Percentiles rank a stretch among this genome's conserved stretches.
phyloP scores from a whole-genome alignment of 768 basidiomycete genomes.

The Chlorophyllum brunneum region DNA sequence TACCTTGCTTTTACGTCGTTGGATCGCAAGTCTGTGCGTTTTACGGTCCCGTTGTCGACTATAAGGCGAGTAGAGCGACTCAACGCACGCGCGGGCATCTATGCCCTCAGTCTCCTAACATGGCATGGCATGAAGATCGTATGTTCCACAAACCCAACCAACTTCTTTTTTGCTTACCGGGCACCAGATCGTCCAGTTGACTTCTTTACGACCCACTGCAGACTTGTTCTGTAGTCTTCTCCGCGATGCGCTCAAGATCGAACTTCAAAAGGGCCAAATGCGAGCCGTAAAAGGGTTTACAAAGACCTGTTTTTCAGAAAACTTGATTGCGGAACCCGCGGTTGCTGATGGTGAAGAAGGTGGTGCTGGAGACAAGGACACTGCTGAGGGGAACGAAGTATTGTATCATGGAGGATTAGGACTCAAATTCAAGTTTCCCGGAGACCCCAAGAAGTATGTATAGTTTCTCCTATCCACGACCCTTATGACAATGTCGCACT shows the following conservation, averaged over 20 bases:
- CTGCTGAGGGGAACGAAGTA: constrained; percentile 40
- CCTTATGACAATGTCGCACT: not conserved
- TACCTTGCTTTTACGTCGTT: constrained; percentile 88
- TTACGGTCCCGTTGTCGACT: constrained; percentile 88
- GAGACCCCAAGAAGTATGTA: constrained; percentile 84
- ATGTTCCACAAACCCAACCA: constrained; percentile 21
- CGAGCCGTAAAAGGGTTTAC: constrained; percentile 87
- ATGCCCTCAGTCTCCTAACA: constrained; percentile 89
- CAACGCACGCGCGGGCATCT: constrained; percentile 91
- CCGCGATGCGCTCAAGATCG: constrained; percentile 83
- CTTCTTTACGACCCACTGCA: constrained; percentile 88
- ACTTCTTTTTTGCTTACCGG: constrained; percentile 2
- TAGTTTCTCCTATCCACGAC: not conserved
- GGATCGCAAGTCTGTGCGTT: constrained; percentile 88
- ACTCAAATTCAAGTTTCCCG: constrained; percentile 83
- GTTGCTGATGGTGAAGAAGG: constrained; percentile 58
- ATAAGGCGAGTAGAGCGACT: constrained; percentile 91
- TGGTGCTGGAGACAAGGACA: constrained; percentile 61
- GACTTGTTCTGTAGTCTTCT: constrained; percentile 90
- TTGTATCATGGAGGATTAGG: constrained; percentile 78
- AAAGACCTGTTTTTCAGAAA: constrained; percentile 92
- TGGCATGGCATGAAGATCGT: constrained; percentile 97
- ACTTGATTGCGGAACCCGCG: constrained; percentile 59
- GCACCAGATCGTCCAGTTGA: constrained; percentile 83
- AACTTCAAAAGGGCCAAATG: constrained; percentile 90